Evolutionary conservation across 2,329 filamentous ascomycete species (phyloP), one percentile per base, ranked within the genome.

Genomic region (Parafenestella ontariensis): DNA sequence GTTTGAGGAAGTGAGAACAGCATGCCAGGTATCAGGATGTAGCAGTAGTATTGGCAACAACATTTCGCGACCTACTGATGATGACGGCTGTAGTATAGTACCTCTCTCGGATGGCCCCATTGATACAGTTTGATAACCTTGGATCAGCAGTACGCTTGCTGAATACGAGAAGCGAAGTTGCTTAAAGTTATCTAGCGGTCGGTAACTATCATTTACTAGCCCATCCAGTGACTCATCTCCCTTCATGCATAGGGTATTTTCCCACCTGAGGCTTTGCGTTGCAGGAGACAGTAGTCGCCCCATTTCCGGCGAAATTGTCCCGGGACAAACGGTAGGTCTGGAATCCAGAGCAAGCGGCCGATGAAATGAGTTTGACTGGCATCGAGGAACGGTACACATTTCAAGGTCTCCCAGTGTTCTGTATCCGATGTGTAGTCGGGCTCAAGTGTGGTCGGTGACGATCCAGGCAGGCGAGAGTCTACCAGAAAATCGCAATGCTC

Each of bases 261-360:
- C 18, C 17, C 20, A 36, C 11, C n/a, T 36, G 41, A 39, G 21
- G 43, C 51, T 18, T 23, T 62, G 61, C 86, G 85, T 68, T 85
- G 84, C 61, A 98, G 77, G 47, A 99, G 80, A 74, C 95, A 99
- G 75, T 98, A 96, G 48, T 87, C 82, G 17, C 92, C 95, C 92
- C 93, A 98, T 75, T 86, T 87, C 52, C 94, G 85, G 64, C 83
- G 85, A 61, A 87, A 88, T 54, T 82, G 83, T 37, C 86, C 82
- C 0, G 93, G 92, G 13, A 96, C 78, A 34, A 91, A 77, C 0
- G 83, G 77, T 58, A 87, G 77, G 61, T 92, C 84, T 2, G 95
- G 95, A 31, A 96, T 73, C 91, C 92, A 98, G 42, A 96, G 77
- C 8, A 91, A 84, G 56, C 95, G 85, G 2, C 89, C 89, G 5